Percentiles rank a stretch among this genome's conserved stretches.
These are phyloP conservation scores for Trypanosoma vivax DNA, from an alignment of 208 protist species.

Conservation along the genomic window DNA sequence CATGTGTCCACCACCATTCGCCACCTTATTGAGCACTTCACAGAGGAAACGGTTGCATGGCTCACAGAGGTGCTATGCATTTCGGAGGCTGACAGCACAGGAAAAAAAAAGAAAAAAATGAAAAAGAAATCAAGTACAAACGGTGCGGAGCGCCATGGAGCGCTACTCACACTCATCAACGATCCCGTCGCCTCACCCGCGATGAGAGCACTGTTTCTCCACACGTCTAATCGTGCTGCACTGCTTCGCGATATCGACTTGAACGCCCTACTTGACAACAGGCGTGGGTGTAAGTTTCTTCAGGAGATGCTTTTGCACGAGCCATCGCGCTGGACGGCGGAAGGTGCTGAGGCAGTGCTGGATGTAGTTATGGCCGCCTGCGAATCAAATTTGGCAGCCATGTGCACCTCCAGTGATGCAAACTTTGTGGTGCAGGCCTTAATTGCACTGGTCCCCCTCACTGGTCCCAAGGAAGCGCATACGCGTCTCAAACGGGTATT, in stretches of 20 bases:
- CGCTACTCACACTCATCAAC: slow-evolving; percentile 54
- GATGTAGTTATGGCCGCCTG: slow-evolving; percentile 33
- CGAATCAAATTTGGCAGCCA: slow-evolving; percentile 37
- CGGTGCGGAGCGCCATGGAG: slow-evolving; percentile 8
- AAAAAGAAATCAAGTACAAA: slow-evolving; percentile 14
- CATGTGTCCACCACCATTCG: slow-evolving; percentile 72
- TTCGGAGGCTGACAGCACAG: slow-evolving; percentile 3
- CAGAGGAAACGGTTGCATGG: slow-evolving; percentile 48
- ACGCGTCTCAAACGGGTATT: slow-evolving; percentile 28
- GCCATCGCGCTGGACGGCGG: slow-evolving; percentile 11
- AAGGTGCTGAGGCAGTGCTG: slow-evolving; percentile 31
- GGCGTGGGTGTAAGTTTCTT: slow-evolving; percentile 69
- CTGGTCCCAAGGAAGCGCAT: slow-evolving; percentile 13
- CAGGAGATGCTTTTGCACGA: slow-evolving; percentile 34
- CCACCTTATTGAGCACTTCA: slow-evolving; percentile 49
- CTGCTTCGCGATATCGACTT: slow-evolving; percentile 42
- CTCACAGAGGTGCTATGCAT: slow-evolving; percentile 41
- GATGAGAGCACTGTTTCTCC: slow-evolving; percentile 44
- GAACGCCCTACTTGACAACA: slow-evolving; percentile 39
- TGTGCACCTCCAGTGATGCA: slow-evolving; percentile 53
- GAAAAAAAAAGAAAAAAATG: slow-evolving; percentile 20
- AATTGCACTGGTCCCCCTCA: slow-evolving; percentile 38
- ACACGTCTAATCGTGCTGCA: slow-evolving; percentile 20
- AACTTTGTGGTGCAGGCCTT: slow-evolving; percentile 84
- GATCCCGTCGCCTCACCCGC: slow-evolving; percentile 68